These are phyloP conservation scores for Alternaria sp. DNA, from an alignment of 2,329 filamentous ascomycete genomes.

Conservation along the genomic window DNA sequence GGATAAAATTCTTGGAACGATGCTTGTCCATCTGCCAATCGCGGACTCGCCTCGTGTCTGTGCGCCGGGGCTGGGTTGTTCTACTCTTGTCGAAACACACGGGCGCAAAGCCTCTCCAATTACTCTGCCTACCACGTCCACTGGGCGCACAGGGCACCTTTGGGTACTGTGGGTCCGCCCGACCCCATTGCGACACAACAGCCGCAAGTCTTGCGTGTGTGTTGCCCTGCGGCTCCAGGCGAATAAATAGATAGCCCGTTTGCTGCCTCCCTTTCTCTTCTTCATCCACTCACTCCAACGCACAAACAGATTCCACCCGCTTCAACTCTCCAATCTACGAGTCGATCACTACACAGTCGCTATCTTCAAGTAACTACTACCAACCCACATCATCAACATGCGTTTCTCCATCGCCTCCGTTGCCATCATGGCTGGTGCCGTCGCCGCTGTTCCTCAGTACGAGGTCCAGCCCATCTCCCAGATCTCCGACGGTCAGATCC, in stretches of 20 bases:
- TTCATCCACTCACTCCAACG: slow-evolving; percentile 8
- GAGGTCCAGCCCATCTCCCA: slow-evolving; percentile 42
- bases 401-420: slow-evolving; percentile 39
- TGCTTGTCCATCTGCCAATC: slow-evolving; percentile 23
- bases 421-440: slow-evolving; percentile 37
- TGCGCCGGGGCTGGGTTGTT: slow-evolving; percentile 10
- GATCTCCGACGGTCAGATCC: slow-evolving; percentile 49
- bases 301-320: slow-evolving; percentile 7
- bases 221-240: slow-evolving; percentile 3
- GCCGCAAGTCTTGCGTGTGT: slow-evolving; percentile 5
- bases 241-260: slow-evolving; percentile 20
- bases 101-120: slow-evolving; percentile 12
- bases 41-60: slow-evolving; percentile 5
- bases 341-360: slow-evolving; percentile 17
- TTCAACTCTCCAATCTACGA: slow-evolving; percentile 14
- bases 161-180: not conserved
- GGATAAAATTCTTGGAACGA: slow-evolving; percentile 23
- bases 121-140: not conserved
- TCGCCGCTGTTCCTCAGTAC: slow-evolving; percentile 38
- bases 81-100: slow-evolving; percentile 15
- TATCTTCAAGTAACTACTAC: slow-evolving; percentile 13
- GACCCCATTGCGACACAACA: slow-evolving; percentile 13
- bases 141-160: not conserved
- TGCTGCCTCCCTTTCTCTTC: slow-evolving; percentile 8
- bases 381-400: slow-evolving; percentile 35